Conservation (phyloP, 306 rosid genomes). For the Castanopsis chinensis region DNA sequence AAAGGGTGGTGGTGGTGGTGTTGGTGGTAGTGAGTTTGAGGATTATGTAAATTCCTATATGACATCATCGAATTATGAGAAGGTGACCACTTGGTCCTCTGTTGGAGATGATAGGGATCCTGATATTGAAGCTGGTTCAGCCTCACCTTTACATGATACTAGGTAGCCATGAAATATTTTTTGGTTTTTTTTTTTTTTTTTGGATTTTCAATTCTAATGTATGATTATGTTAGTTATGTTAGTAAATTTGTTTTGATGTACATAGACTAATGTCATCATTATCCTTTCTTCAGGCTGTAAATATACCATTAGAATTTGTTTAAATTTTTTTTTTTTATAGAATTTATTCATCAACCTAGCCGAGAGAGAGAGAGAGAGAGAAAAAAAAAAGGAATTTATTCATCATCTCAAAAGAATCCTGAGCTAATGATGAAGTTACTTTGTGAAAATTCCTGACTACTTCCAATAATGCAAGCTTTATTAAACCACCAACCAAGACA, state of each 20-base stretch:
- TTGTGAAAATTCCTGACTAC: no score
- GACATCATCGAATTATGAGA: conserved; percentile 22
- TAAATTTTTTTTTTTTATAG: neutral
- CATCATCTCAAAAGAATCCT: no score
- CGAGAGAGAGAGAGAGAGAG: no score
- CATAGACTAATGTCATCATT: neutral
- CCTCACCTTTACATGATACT: conserved; percentile 19
- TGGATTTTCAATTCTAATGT: neutral
- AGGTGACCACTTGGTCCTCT: conserved; percentile 29
- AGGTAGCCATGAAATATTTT: neutral
- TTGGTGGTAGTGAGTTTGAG: conserved; percentile 12
- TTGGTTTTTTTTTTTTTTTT: neutral
- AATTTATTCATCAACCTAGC: neutral
- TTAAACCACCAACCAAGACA: neutral
- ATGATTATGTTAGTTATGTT: neutral
- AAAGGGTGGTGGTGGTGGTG: conserved; percentile 4
- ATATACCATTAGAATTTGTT: neutral
- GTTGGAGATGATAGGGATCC: conserved; percentile 26
- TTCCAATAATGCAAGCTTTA: no score
- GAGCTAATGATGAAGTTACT: no score
- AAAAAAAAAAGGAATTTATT: no score
- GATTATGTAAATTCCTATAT: conserved; percentile 34
- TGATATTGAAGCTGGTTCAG: conserved; percentile 31
- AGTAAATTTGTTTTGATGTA: neutral
- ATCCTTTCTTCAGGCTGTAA: neutral